phyloP scores from a whole-genome alignment of 441 rosid genomes.

The Manihot esculenta region DNA sequence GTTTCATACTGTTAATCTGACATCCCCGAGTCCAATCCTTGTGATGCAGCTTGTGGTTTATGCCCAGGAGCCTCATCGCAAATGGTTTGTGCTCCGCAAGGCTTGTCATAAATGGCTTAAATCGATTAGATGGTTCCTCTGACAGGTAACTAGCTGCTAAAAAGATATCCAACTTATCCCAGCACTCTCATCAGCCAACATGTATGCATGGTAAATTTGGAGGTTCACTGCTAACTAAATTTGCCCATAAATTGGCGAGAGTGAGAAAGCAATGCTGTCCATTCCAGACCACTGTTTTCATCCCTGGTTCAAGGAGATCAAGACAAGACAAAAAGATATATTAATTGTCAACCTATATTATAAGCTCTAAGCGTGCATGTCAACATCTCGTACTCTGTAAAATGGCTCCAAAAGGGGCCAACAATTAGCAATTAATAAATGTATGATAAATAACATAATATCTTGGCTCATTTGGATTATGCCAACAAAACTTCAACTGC shows the following conservation, averaged over 20 bases:
- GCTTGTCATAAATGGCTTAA: conserved; percentile 12
- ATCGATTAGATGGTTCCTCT: conserved; percentile 5
- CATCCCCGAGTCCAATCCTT: conserved; percentile 3
- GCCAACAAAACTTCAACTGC: background rate
- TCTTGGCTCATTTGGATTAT: background rate
- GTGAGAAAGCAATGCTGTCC: conserved; percentile 48
- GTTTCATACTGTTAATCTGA: background rate
- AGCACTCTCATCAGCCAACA: conserved; percentile 21
- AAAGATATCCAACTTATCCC: conserved; percentile 4
- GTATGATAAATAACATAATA: background rate
- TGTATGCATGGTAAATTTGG: conserved; percentile 44
- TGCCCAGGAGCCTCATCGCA: conserved; percentile 19
- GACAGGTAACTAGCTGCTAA: conserved; percentile 2
- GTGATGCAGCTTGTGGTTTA: conserved; percentile 4
- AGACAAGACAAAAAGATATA: background rate
- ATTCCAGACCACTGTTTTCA: conserved; percentile 60
- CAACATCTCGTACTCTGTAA: background rate
- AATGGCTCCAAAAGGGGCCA: background rate
- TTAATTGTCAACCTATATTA: background rate
- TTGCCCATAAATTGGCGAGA: conserved; percentile 70
- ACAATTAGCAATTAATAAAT: background rate
- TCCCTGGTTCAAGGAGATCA: conserved; percentile 43
- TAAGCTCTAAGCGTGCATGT: background rate
- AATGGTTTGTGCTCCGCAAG: conserved; percentile 11
- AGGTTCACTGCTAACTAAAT: conserved; percentile 45